Conservation (phyloP, 768 basidiomycete species). For the Clitopilus passeckerianus region DNA sequence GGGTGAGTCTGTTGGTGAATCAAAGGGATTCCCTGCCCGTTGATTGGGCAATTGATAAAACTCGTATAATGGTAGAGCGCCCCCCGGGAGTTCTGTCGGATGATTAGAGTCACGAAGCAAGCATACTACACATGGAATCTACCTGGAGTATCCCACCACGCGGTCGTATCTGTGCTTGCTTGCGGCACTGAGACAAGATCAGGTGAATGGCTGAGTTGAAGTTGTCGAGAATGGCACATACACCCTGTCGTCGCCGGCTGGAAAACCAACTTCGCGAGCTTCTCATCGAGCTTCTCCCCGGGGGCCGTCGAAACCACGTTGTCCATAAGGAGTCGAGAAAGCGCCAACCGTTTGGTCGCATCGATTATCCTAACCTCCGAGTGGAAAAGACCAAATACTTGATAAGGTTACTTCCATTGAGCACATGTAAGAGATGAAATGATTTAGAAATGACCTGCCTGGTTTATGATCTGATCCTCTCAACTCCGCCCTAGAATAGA, state of each 20-base stretch:
- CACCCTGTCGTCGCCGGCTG: conserved; percentile 38
- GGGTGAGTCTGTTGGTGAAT: conserved; percentile 60
- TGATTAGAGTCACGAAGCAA: not conserved
- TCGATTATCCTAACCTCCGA: conserved; percentile 80
- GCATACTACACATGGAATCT: conserved; percentile 9
- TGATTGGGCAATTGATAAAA: conserved; percentile 26
- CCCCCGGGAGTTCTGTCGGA: conserved; percentile 50
- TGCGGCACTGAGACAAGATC: conserved; percentile 59
- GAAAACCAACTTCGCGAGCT: conserved; percentile 55
- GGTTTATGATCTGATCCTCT: conserved; percentile 95
- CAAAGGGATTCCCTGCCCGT: conserved; percentile 62
- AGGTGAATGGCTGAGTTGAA: not conserved
- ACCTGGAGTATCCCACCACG: conserved; percentile 83
- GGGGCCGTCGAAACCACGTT: conserved; percentile 57
- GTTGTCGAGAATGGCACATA: conserved; percentile 21
- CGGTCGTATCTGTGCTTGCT: conserved; percentile 70
- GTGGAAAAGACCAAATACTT: conserved; percentile 83
- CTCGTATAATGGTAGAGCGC: conserved; percentile 42
- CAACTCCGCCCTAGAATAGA: conserved; percentile 83
- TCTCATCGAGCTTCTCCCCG: conserved; percentile 68
- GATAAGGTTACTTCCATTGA: conserved; percentile 1
- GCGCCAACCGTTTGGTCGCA: conserved; percentile 59
- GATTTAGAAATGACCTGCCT: conserved; percentile 37
- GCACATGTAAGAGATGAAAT: not conserved
- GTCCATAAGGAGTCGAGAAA: conserved; percentile 67